Evolutionary conservation across 1,284 basidiomycete genomes (phyloP).

Genomic region (Moniliophthora roreri): DNA sequence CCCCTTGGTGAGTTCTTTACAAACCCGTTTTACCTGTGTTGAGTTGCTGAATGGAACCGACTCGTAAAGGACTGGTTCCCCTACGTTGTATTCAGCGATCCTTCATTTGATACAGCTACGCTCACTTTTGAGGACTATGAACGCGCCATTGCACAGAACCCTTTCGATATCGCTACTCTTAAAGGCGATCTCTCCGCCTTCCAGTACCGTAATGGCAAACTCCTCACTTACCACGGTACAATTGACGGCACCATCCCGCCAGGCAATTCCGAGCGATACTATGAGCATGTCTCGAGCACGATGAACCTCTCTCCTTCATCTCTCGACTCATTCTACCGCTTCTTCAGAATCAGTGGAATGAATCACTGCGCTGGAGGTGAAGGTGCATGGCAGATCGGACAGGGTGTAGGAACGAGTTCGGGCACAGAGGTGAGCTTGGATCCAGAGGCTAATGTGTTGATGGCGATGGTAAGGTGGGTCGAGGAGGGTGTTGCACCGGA

Average conservation of each 20-base stretch:
- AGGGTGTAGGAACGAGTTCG: not conserved
- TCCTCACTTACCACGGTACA: conserved; percentile 22
- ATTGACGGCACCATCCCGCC: conserved; percentile 18
- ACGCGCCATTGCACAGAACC: conserved; percentile 13
- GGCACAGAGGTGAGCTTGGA: not conserved
- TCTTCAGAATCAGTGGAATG: conserved; percentile 19
- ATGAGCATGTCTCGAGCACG: conserved; percentile 10
- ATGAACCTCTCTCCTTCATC: not conserved
- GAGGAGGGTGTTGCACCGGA: conserved; percentile 18
- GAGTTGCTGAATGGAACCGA: not conserved
- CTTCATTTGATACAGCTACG: conserved; percentile 8
- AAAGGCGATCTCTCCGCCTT: conserved; percentile 20
- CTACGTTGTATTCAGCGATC: conserved; percentile 14
- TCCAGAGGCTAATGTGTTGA: conserved; percentile 16
- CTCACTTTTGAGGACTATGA: conserved; percentile 3
- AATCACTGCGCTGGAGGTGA: conserved; percentile 16
- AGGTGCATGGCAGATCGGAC: conserved; percentile 17
- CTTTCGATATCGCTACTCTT: conserved; percentile 18
- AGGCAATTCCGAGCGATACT: conserved; percentile 19
- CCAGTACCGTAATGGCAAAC: conserved; percentile 18
- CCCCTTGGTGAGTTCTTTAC: too few species aligned
- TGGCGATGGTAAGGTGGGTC: conserved; percentile 19
- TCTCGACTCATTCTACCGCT: conserved; percentile 16
- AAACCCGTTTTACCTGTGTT: too few species aligned
- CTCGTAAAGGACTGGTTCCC: conserved; percentile 16